Evolutionary conservation across 257 asterid genomes (phyloP).

Genomic region (Solanum rostratum): DNA sequence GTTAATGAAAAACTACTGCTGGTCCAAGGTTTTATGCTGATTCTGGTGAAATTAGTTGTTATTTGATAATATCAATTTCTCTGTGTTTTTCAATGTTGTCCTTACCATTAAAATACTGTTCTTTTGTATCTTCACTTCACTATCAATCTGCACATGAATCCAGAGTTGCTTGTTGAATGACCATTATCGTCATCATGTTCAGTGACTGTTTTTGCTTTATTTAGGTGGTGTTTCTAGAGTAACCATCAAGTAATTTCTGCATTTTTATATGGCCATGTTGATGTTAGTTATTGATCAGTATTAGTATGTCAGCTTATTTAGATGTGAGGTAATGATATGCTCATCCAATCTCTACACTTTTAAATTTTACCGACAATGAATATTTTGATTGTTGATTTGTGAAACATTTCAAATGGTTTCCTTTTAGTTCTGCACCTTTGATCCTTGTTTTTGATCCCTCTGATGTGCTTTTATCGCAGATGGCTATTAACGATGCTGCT

Average conservation of each 20-base stretch:
- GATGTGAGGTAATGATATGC: background rate
- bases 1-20: background rate
- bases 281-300: background rate
- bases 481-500: constrained; percentile 81
- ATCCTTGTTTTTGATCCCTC: background rate
- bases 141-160: background rate
- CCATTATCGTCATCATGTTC: background rate
- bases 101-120: background rate
- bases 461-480: constrained; percentile 27
- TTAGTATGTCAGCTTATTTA: background rate
- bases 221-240: background rate
- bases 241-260: background rate
- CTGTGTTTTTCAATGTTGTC: background rate
- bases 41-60: background rate
- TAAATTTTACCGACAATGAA: background rate
- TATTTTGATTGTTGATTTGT: background rate
- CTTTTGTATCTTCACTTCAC: background rate
- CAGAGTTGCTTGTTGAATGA: background rate
- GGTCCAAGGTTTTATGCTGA: background rate
- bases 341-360: background rate
- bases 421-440: background rate
- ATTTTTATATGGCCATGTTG: background rate
- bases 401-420: background rate
- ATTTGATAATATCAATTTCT: background rate
- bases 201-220: background rate